Evolutionary conservation across 2,329 filamentous ascomycete species (phyloP).

Genomic region (Fusarium bactridioides): DNA sequence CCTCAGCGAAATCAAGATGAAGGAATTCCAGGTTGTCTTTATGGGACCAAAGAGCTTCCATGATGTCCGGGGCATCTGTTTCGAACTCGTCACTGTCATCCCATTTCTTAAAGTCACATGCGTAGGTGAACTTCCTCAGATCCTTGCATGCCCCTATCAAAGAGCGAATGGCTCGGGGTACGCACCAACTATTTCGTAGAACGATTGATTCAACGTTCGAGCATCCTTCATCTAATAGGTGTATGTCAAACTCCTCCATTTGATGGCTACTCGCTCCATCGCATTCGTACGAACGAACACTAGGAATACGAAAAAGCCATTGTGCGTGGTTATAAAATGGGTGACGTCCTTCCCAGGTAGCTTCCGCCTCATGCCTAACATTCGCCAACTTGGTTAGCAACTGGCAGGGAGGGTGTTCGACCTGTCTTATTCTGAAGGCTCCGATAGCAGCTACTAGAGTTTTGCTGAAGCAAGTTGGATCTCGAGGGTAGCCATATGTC

Average conservation of each 20-base stretch:
- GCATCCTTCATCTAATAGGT: rapidly evolving
- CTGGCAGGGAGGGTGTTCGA: rapidly evolving
- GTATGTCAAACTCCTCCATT: rapidly evolving
- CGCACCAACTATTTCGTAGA: neutral
- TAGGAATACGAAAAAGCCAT: rapidly evolving
- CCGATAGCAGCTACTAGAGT: rapidly evolving
- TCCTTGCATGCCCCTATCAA: rapidly evolving
- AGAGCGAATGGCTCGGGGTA: neutral
- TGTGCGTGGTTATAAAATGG: neutral
- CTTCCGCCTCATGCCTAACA: neutral
- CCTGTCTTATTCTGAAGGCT: neutral
- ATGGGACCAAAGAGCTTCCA: neutral
- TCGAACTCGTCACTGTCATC: no score
- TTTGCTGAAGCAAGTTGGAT: rapidly evolving
- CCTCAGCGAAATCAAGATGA: neutral
- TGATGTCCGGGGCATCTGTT: no score
- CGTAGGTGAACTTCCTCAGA: neutral
- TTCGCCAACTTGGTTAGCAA: neutral
- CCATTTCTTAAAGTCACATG: rapidly evolving
- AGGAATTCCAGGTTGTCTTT: neutral
- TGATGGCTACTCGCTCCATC: no score
- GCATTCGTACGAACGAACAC: neutral
- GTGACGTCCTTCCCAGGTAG: rapidly evolving
- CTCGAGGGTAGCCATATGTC: neutral
- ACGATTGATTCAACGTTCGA: neutral